Percentiles rank a stretch among this genome's conserved stretches.
These are phyloP conservation scores for Myxozyma udenii DNA, from an alignment of 805 yeast genomes.

Conservation along the genomic window DNA sequence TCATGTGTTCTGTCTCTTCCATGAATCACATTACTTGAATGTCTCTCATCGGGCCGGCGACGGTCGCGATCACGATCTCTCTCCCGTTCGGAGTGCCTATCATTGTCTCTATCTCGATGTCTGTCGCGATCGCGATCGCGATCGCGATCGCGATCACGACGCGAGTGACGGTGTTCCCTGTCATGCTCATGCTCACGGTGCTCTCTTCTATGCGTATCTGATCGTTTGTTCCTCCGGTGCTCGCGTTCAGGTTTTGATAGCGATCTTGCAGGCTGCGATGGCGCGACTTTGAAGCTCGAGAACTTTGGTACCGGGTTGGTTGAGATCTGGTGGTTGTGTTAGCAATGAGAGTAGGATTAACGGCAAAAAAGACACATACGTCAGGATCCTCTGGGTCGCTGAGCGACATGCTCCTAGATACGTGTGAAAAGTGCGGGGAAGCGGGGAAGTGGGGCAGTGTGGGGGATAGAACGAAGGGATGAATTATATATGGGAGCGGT, in stretches of 20 bases:
- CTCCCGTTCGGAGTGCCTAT: neutral
- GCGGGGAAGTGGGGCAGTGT: no score
- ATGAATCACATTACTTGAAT: no score
- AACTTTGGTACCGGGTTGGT: conserved; percentile 18
- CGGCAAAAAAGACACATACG: neutral
- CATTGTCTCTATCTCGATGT: neutral
- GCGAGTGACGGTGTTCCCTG: no score
- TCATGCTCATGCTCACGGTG: conserved; percentile 1
- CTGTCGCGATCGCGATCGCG: neutral
- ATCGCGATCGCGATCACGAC: no score
- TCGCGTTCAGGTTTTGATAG: neutral
- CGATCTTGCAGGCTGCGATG: neutral
- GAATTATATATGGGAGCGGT: no score
- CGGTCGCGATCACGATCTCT: neutral
- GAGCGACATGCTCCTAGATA: neutral
- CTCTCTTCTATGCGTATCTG: neutral
- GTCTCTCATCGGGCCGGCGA: no score
- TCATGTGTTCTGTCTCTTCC: neutral
- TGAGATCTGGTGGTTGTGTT: neutral
- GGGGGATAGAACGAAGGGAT: no score
- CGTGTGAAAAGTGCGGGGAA: no score
- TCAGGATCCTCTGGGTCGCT: neutral
- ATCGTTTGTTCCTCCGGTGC: neutral
- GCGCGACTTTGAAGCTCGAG: conserved; percentile 17
- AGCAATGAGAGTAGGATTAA: neutral